phyloP scores from a whole-genome alignment of 192 early-diverging fungal species.

The Ambispora gerdemannii region DNA sequence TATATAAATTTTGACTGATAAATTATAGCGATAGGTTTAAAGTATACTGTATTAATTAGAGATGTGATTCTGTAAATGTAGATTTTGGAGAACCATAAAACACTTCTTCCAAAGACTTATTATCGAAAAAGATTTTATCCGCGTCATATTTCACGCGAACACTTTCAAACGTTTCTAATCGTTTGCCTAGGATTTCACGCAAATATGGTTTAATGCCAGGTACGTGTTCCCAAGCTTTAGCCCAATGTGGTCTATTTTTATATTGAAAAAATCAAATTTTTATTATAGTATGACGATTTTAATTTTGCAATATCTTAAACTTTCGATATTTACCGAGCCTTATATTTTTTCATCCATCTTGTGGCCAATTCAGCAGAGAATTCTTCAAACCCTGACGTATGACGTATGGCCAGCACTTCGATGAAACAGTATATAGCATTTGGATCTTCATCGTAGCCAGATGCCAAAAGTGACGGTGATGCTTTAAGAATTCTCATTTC shows the following conservation, averaged over 20 bases:
- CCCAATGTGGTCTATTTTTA: slow-evolving; percentile 37
- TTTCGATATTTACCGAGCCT: slow-evolving; percentile 31
- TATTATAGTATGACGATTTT: background rate
- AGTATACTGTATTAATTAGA: too few species aligned
- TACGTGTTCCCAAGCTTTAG: slow-evolving; percentile 40
- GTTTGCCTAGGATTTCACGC: slow-evolving; percentile 5
- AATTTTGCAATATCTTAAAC: background rate
- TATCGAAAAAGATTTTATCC: slow-evolving; percentile 31
- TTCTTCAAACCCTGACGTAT: slow-evolving; percentile 29
- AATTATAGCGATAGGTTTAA: too few species aligned
- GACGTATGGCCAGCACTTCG: slow-evolving; percentile 26
- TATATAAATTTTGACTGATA: too few species aligned
- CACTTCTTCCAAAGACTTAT: slow-evolving; percentile 2
- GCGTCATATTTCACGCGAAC: slow-evolving; percentile 42
- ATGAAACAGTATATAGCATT: slow-evolving; percentile 35
- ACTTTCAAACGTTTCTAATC: slow-evolving; percentile 31
- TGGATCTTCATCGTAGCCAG: slow-evolving; percentile 36
- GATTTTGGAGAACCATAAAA: background rate
- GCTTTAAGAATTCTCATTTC: slow-evolving; percentile 40
- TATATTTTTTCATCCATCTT: slow-evolving; percentile 35
- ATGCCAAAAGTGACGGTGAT: slow-evolving; percentile 28
- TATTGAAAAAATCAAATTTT: background rate
- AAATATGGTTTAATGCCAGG: slow-evolving; percentile 38
- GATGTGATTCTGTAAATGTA: too few species aligned
- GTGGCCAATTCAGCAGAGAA: slow-evolving; percentile 34